Evolutionary conservation across 306 rosid species (phyloP).

Genomic region (Fragaria vesca): DNA sequence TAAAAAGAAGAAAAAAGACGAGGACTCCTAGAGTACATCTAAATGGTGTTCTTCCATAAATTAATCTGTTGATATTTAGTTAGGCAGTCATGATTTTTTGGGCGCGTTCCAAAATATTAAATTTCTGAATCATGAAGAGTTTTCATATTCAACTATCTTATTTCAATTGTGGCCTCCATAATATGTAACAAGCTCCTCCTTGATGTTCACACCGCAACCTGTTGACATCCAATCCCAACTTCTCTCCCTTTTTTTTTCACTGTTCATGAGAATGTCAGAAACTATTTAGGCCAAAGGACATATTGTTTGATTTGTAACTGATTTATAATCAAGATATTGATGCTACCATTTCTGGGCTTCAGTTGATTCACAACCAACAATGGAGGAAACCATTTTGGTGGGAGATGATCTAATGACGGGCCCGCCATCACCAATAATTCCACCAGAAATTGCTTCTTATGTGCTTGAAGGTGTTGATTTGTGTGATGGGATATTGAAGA

Average conservation of each 20-base stretch:
- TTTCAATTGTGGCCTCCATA: background rate
- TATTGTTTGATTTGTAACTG: background rate
- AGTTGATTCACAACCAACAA: conserved; percentile 88
- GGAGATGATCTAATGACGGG: conserved; percentile 95
- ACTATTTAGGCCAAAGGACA: background rate
- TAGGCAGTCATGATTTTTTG: background rate
- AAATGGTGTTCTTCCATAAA: background rate
- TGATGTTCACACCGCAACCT: background rate
- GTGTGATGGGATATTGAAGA: conserved; percentile 85
- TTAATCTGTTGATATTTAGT: background rate
- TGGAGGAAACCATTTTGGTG: conserved; percentile 95
- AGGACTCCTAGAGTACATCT: background rate
- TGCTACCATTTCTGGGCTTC: conserved; percentile 34
- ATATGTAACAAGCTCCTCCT: background rate
- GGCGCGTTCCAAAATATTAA: background rate
- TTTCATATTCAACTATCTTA: background rate
- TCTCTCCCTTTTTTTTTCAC: background rate
- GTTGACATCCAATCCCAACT: background rate
- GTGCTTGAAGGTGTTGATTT: conserved; percentile 85
- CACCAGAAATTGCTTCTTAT: conserved; percentile 89
- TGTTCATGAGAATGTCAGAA: background rate
- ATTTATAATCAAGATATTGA: background rate
- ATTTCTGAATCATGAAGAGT: background rate
- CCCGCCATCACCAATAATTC: conserved; percentile 89
- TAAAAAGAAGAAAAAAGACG: background rate